Evolutionary conservation across 768 basidiomycete species (phyloP).

Genomic region (Lanmaoa rubissima): DNA sequence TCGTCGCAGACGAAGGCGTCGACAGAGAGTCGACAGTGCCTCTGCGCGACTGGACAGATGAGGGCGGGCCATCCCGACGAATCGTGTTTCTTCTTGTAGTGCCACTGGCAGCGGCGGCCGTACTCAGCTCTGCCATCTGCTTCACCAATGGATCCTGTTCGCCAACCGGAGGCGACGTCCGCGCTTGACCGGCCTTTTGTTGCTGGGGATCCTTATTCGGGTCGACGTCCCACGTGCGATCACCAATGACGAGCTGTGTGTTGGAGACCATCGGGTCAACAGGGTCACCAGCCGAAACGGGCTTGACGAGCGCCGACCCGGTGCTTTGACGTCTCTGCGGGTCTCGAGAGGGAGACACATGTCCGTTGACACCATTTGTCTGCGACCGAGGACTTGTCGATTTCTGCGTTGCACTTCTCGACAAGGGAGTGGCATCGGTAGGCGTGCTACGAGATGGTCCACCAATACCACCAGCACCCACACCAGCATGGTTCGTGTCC

Average conservation of each 20-base stretch:
- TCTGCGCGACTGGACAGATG: conserved; percentile 26
- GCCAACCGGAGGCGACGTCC: conserved; percentile 35
- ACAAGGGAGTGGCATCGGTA: conserved; percentile 28
- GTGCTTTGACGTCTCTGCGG: conserved; percentile 28
- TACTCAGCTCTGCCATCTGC: conserved; percentile 57
- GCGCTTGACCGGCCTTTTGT: conserved; percentile 19
- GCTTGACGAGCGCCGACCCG: conserved; percentile 22
- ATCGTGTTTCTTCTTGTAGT: conserved; percentile 20
- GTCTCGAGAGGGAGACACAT: conserved; percentile 24
- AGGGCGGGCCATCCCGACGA: conserved; percentile 24
- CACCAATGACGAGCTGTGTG: conserved; percentile 60
- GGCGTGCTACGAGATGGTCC: conserved; percentile 35
- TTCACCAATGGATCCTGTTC: conserved; percentile 62
- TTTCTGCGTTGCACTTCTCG: conserved; percentile 32
- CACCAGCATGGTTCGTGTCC: conserved; percentile 58
- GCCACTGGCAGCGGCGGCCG: conserved; percentile 26
- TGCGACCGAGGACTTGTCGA: conserved; percentile 32
- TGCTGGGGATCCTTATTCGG: conserved; percentile 62
- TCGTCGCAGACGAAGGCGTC: conserved; percentile 26
- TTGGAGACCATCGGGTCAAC: conserved; percentile 64
- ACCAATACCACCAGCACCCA: conserved; percentile 61
- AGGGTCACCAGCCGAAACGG: conserved; percentile 46
- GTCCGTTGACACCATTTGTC: conserved; percentile 32
- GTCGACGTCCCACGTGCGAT: conserved; percentile 66
- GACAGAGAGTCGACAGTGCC: conserved; percentile 24